Percentiles rank a stretch among this genome's conserved stretches.
phyloP scores from a whole-genome alignment of 495 filamentous ascomycete genomes.

The Penicillium paradoxum region DNA sequence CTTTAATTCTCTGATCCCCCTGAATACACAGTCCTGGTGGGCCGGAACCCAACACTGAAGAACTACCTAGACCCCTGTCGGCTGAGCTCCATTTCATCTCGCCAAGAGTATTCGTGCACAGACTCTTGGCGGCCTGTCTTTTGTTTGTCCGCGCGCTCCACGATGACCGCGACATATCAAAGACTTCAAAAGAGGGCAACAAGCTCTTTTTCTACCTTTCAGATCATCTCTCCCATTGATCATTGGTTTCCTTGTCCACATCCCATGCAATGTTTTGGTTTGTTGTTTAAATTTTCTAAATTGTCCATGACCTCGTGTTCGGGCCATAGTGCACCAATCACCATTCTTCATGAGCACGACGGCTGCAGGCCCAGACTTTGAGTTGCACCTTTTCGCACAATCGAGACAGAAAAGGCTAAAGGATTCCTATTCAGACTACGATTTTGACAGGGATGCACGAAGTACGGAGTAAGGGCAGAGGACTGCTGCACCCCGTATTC shows the following conservation, averaged over 20 bases:
- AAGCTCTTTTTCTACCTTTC: background rate
- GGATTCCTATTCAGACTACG: background rate
- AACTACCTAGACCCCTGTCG: background rate
- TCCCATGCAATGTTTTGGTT: background rate
- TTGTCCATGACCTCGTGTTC: constrained; percentile 2
- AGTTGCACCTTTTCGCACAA: background rate
- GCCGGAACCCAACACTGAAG: too few species aligned
- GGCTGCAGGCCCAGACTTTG: background rate
- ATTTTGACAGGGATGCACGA: background rate
- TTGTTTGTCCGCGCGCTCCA: background rate
- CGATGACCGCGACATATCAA: background rate
- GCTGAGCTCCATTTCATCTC: too few species aligned
- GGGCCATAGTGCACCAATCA: constrained; percentile 7
- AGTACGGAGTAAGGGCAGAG: background rate
- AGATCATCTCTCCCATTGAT: too few species aligned
- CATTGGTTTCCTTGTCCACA: too few species aligned
- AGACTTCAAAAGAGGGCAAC: background rate
- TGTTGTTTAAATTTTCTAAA: background rate
- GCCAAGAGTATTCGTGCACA: background rate
- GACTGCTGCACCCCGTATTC: background rate
- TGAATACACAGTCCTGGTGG: too few species aligned
- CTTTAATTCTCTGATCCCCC: too few species aligned
- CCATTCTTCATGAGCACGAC: background rate
- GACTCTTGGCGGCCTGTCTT: background rate
- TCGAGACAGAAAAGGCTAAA: background rate